Percentiles rank a stretch among this genome's conserved stretches.
Conservation (phyloP, 768 basidiomycete genomes). For the Ephemerocybe angulata region DNA sequence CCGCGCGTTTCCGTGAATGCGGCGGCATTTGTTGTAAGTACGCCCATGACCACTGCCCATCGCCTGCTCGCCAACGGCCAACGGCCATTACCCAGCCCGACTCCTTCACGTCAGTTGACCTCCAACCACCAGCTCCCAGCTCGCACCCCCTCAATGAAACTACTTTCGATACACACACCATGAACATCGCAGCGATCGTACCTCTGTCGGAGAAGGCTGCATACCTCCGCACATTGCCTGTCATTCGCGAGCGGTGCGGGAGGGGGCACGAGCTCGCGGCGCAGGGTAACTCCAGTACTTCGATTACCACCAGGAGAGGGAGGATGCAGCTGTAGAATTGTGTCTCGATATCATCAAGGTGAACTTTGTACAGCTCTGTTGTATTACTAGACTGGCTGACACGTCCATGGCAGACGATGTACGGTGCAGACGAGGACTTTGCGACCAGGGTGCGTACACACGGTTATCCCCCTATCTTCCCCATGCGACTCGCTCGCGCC, state of each 20-base stretch:
- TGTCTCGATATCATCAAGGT: conserved; percentile 80
- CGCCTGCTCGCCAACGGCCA: too few species aligned
- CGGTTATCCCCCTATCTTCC: too few species aligned
- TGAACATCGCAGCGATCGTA: conserved; percentile 29
- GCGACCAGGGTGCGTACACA: conserved; percentile 6
- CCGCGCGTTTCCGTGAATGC: too few species aligned
- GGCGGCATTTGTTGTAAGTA: too few species aligned
- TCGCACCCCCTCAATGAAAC: too few species aligned
- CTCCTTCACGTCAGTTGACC: too few species aligned
- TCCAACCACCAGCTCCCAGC: too few species aligned
- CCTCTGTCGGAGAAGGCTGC: conserved; percentile 41
- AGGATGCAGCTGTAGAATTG: conserved; percentile 64
- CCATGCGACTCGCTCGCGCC: too few species aligned
- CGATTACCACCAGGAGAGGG: conserved; percentile 75
- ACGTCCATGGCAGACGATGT: conserved; percentile 66
- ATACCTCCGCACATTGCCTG: conserved; percentile 81
- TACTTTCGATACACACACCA: too few species aligned
- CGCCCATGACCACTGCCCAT: too few species aligned
- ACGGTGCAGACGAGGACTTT: conserved; percentile 59
- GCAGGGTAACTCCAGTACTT: conserved; percentile 80
- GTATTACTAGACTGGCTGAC: too few species aligned
- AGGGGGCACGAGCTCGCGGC: conserved; percentile 76
- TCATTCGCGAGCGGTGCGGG: conserved; percentile 84
- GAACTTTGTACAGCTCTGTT: conserved; percentile 10
- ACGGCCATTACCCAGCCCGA: too few species aligned